Percentiles rank a stretch among this genome's conserved stretches.
Evolutionary conservation across 495 filamentous ascomycete genomes (phyloP).

Genomic region (Parachaetomium inaequale): DNA sequence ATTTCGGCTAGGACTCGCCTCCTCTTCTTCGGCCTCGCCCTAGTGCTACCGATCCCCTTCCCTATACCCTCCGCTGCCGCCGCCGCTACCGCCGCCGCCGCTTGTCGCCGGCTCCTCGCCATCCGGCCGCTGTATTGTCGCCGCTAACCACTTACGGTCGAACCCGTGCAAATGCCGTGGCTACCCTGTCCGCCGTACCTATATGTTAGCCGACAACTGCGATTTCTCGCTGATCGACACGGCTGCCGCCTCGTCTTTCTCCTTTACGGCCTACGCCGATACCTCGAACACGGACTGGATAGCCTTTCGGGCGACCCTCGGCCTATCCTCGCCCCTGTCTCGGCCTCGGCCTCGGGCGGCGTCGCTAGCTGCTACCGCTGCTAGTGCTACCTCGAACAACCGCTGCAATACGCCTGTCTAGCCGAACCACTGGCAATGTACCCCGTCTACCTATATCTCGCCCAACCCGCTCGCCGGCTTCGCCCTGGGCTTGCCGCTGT

Average conservation of each 20-base stretch:
- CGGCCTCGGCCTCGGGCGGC: background rate
- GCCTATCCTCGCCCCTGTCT: too few relatives aligned
- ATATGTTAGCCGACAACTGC: slow-evolving; percentile 1
- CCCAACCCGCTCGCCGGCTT: background rate
- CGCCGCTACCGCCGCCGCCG: too few relatives aligned
- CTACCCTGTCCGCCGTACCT: background rate
- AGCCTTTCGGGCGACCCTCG: background rate
- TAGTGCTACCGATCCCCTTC: background rate
- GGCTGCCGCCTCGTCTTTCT: background rate
- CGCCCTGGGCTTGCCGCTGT: background rate
- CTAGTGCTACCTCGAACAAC: background rate
- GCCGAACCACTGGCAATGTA: background rate
- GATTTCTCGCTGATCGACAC: background rate
- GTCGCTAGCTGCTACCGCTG: too few relatives aligned
- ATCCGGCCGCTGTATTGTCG: background rate
- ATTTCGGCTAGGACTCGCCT: too few relatives aligned
- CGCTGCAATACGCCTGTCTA: background rate
- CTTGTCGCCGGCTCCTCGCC: background rate
- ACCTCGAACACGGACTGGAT: background rate
- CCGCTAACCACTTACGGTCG: background rate
- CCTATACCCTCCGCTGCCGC: background rate
- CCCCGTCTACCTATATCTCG: background rate
- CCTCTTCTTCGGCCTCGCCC: background rate
- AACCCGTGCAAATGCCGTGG: slow-evolving; percentile 1
- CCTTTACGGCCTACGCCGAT: background rate